Evolutionary conservation across 164 flowering plant genomes (phyloP), one percentile per base, ranked within the genome.

Genomic region (Euptelea pleiosperma): DNA sequence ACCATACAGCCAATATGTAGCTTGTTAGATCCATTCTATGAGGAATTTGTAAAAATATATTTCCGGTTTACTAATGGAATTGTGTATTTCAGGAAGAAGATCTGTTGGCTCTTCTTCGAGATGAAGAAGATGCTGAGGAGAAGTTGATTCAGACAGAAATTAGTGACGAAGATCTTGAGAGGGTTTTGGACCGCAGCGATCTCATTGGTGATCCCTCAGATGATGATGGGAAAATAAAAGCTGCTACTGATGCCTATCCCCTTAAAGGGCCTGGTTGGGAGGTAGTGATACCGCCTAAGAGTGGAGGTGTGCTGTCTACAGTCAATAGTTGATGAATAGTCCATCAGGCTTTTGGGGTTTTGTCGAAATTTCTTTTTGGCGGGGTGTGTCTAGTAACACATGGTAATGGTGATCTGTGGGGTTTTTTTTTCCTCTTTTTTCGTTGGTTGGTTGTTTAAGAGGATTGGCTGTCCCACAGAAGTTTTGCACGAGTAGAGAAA

Each of bases 221-320:
- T 18, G 71, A 54, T 16, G 37, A 54, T 30, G 71, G 58, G 8
- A 61, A 72, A 21, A 7, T 34, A 5, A n/a, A 4, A 6, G 7
- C 26, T 21, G 19, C 64, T 8, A 55, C 25, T 0, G 42, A 40
- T 45, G 63, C 67, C 1, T 6, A 73, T 67, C 95, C 99, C n/a
- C 82, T 90, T 4, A 80, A 80, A 60, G 96, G 96, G 7, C 96
- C 98, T 63, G 98, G 99, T 22, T 91, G 99, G 99, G 96, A 94
- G 73, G 99, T 91, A 44, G 85, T 91, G 34, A 21, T 85, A 4
- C 91, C 95, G 19, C 65, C 82, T 30, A 71, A 83, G 19, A 66
- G 73, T 26, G 93, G 90, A 8, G 85, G 96, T 49, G 57, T 93
- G 83, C 93, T 94, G 5, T 82, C 96, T 6, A 73, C 85, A 6